Evolutionary conservation across 2,329 filamentous ascomycete genomes (phyloP).

Genomic region (Karstenula rhodostoma): DNA sequence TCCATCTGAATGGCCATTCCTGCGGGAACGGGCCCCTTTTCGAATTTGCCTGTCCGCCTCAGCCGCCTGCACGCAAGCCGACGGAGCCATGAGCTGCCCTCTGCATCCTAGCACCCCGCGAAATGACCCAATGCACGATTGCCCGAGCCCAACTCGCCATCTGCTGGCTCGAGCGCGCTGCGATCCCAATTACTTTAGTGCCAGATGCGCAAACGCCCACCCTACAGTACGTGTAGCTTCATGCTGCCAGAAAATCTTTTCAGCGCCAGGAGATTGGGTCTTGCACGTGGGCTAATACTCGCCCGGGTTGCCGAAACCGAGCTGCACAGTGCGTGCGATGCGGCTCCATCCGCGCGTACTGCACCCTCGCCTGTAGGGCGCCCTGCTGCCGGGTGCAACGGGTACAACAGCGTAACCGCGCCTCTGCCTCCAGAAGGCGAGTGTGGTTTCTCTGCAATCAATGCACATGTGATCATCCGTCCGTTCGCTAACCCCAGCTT

Average conservation of each 20-base stretch:
- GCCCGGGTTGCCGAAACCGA: not conserved
- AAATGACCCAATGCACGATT: conserved; percentile 29
- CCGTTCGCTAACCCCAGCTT: not conserved
- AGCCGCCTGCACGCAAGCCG: conserved; percentile 28
- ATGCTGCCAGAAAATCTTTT: not conserved
- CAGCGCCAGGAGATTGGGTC: not conserved
- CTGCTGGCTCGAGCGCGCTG: not conserved
- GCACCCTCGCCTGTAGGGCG: not conserved
- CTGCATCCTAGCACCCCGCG: conserved; percentile 30
- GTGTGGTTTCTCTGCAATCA: not conserved
- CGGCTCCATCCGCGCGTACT: not conserved
- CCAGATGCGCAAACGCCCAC: not conserved
- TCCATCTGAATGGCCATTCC: conserved; percentile 14
- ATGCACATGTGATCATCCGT: not conserved
- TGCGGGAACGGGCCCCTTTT: conserved; percentile 8
- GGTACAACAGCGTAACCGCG: not conserved
- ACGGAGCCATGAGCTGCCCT: conserved; percentile 1
- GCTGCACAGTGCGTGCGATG: not conserved
- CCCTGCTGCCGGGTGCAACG: not conserved
- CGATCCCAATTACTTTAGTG: not conserved
- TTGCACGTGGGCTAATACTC: not conserved
- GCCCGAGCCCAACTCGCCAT: conserved; percentile 3
- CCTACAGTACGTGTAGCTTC: not conserved
- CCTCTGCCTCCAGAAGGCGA: not conserved
- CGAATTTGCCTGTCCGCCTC: conserved; percentile 25